Base-by-base conservation (phyloP, 140 eudicot species). In the Senecio squalidus region DNA sequence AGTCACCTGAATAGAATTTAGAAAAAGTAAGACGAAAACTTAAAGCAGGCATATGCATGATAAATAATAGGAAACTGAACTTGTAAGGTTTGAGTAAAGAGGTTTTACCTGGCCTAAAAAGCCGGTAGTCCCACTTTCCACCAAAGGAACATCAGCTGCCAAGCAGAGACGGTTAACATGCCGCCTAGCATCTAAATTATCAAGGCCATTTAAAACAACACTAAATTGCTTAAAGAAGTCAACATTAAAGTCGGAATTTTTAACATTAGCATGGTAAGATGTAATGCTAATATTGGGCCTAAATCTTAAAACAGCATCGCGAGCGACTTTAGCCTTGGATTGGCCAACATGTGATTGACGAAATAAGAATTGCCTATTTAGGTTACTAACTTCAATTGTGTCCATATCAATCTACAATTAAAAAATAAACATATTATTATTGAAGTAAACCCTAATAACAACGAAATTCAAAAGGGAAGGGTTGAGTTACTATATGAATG, bases 131-230 rank as follows among this genome's bases (percentile, higher is more conserved):
- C 98, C 98, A 68, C 98, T 91, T 75, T 91, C 98, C 58, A 91
- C 83, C 85, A 91, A 75, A 24, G 98, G 98, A 38, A 87, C 96
- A 72, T 70, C 96, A 36, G 96, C 91, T 15, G 98, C 98, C 82
- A 91, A 84, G 59, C 98, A 91, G 60, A 91, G 95, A 64, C 98
- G 98, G 65, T 91, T 91, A 31, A 91, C 98, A 75, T 91, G 98
- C 39, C 98, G 82, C 47, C 98, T 81, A 25, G 98, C 98, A 81
- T 91, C 96, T 55, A 91, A 62, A 80, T 91, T 91, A 70, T 91
- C 98, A 33, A 91, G 98, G 29, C 98, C 98, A 51, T 91, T 91
- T 61, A 91, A 53, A 20, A 91, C 85, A 58, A 91, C 98, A 70
- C 65, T 77, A 71, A 91, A 91, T 61, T 81, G 84, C 94, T 91